Evolutionary conservation across 1,139 yeast genomes (phyloP).

Genomic region (Yamadazyma songkhlaensis): DNA sequence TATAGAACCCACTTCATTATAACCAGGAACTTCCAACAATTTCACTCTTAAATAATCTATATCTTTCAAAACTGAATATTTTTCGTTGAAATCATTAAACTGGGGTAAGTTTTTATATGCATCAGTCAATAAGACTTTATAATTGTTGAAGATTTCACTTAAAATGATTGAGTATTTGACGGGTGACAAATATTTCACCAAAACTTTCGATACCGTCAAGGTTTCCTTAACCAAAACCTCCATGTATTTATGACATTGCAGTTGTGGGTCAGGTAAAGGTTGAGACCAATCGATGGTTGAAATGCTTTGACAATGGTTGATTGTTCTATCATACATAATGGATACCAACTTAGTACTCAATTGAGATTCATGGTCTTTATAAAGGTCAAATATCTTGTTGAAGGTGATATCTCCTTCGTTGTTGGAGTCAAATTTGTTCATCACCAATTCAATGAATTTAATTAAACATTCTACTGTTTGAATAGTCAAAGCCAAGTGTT

Average conservation of each 20-base stretch:
- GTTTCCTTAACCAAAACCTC: slow-evolving; percentile 67
- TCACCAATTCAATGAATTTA: slow-evolving; percentile 15
- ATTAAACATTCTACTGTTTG: slow-evolving; percentile 50
- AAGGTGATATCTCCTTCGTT: slow-evolving; percentile 39
- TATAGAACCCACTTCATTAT: slow-evolving; percentile 64
- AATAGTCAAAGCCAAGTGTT: slow-evolving; percentile 67
- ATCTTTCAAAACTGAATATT: slow-evolving; percentile 55
- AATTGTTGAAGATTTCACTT: slow-evolving; percentile 58
- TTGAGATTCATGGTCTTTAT: slow-evolving; percentile 63
- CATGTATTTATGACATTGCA: slow-evolving; percentile 61
- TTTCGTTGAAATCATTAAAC: slow-evolving; percentile 52
- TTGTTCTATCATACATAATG: slow-evolving; percentile 66
- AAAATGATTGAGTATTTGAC: slow-evolving; percentile 48
- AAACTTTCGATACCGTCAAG: slow-evolving; percentile 56
- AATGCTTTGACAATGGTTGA: slow-evolving; percentile 46
- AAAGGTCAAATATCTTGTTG: slow-evolving; percentile 27
- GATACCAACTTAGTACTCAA: slow-evolving; percentile 65
- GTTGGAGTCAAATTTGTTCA: slow-evolving; percentile 4
- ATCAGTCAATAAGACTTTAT: slow-evolving; percentile 54
- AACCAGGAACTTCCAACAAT: slow-evolving; percentile 57
- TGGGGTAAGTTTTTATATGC: slow-evolving; percentile 52
- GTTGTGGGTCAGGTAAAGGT: slow-evolving; percentile 33
- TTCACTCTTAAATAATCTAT: slow-evolving; percentile 65
- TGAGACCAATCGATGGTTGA: slow-evolving; percentile 50
- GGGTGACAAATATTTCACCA: slow-evolving; percentile 57